Evolutionary conservation across 164 flowering plant species (phyloP).

Genomic region (Santalum album): DNA sequence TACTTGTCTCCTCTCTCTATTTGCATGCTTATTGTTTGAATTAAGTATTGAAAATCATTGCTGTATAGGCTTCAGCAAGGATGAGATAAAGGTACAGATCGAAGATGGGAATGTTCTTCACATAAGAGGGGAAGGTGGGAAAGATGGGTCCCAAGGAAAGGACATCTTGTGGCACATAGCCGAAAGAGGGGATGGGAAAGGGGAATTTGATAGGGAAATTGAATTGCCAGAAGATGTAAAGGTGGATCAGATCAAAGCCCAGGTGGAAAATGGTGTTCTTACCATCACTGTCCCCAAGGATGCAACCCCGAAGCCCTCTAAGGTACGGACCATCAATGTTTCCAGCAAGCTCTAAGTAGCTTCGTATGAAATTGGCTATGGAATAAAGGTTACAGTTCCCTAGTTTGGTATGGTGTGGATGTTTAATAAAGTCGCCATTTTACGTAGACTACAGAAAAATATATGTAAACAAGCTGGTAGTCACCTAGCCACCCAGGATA

Average conservation of each 20-base stretch:
- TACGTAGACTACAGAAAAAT: too few relatives aligned
- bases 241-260: constrained; percentile 68
- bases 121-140: constrained; percentile 38
- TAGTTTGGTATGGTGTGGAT: too few relatives aligned
- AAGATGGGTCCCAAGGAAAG: constrained; percentile 22
- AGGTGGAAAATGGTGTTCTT: constrained; percentile 62
- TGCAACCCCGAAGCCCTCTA: constrained; percentile 34
- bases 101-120: constrained; percentile 62
- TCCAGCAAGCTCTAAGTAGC: constrained; percentile 55
- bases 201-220: constrained; percentile 46
- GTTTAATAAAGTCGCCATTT: too few relatives aligned
- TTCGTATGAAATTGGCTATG: background rate
- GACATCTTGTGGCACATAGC: constrained; percentile 54
- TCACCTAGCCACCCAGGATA: too few relatives aligned
- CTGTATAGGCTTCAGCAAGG: constrained; percentile 49
- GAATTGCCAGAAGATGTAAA: constrained; percentile 77
- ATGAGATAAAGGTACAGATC: constrained; percentile 57
- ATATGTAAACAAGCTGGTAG: too few relatives aligned
- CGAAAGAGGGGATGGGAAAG: constrained; percentile 41
- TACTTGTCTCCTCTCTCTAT: too few relatives aligned
- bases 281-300: constrained; percentile 71
- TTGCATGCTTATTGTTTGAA: too few relatives aligned
- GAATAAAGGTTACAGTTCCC: too few relatives aligned
- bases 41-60: background rate
- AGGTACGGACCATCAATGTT: constrained; percentile 41